These are phyloP conservation scores for Secale cereale DNA, from an alignment of 176 grass and related monocot species.

Conservation along the genomic window DNA sequence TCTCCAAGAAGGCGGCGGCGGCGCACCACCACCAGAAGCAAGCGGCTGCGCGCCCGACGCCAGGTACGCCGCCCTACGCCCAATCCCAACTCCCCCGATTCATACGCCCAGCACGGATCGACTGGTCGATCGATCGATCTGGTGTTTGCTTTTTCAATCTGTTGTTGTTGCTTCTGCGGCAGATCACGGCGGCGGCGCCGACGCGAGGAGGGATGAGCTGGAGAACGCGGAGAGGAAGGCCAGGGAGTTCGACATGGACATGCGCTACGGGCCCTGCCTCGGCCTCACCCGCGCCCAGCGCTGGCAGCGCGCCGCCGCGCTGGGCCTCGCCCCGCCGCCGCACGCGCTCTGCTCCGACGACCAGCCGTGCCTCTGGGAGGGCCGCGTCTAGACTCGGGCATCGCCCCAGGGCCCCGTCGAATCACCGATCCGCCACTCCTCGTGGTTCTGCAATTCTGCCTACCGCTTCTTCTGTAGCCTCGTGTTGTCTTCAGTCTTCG, in stretches of 20 bases:
- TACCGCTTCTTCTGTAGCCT: neutral
- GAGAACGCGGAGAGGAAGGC: conserved; percentile 24
- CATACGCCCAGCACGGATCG: neutral
- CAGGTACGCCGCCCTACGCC: neutral
- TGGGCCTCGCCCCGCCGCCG: conserved; percentile 58
- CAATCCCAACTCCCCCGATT: neutral
- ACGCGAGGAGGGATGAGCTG: neutral
- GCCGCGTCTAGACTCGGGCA: conserved; percentile 35
- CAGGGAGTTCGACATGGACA: conserved; percentile 76
- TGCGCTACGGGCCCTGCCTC: conserved; percentile 74
- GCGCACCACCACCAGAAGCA: neutral
- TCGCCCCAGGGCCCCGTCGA: neutral
- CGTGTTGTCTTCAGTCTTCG: neutral
- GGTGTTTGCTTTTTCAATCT: neutral
- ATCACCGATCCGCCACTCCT: conserved; percentile 2
- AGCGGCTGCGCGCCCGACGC: neutral
- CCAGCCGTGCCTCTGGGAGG: conserved; percentile 61
- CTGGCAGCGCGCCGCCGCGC: conserved; percentile 49
- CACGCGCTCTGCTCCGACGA: conserved; percentile 34
- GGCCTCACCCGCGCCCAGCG: conserved; percentile 57
- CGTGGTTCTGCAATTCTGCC: neutral
- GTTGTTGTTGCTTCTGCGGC: neutral
- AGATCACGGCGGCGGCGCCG: neutral
- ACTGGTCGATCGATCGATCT: neutral
- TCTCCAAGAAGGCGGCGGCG: conserved; percentile 38